Evolutionary conservation across 169 alveolate species (phyloP).

Genomic region (Toxoplasma gondii): DNA sequence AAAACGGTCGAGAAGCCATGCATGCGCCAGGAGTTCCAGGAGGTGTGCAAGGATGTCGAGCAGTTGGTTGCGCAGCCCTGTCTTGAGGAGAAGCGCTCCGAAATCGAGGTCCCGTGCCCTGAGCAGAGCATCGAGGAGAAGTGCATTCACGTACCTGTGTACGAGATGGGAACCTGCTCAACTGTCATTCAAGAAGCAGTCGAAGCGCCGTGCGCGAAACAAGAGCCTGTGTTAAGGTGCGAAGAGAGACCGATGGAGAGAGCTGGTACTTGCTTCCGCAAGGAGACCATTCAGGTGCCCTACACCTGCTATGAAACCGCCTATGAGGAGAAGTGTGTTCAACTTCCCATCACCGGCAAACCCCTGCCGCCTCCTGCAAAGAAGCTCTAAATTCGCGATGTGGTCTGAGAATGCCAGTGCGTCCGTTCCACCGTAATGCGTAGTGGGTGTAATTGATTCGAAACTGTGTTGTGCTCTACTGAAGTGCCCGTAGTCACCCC

Average conservation of each 20-base stretch:
- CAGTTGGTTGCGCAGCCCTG: conserved; percentile 54
- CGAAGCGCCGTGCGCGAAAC: conserved; percentile 56
- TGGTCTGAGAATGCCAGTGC: background rate
- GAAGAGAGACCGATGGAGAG: conserved; percentile 19
- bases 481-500: background rate
- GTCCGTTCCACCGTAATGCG: background rate
- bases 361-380: conserved; percentile 46
- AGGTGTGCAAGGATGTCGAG: conserved; percentile 53
- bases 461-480: background rate
- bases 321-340: conserved; percentile 61
- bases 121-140: conserved; percentile 62
- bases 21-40: conserved; percentile 56
- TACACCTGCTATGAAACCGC: conserved; percentile 67
- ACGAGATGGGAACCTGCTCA: conserved; percentile 67
- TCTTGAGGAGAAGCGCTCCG: conserved; percentile 36
- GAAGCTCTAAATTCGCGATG: background rate
- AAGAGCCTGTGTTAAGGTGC: conserved; percentile 48
- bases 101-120: conserved; percentile 59
- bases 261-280: conserved; percentile 56
- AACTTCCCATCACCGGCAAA: conserved; percentile 51
- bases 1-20: conserved; percentile 54
- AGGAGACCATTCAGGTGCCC: conserved; percentile 59
- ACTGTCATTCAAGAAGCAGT: conserved; percentile 59
- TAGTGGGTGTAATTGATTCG: background rate
- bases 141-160: conserved; percentile 56